These are phyloP conservation scores for Phytophthora constricta DNA, from an alignment of 352 stramenopile species.

Conservation along the genomic window DNA sequence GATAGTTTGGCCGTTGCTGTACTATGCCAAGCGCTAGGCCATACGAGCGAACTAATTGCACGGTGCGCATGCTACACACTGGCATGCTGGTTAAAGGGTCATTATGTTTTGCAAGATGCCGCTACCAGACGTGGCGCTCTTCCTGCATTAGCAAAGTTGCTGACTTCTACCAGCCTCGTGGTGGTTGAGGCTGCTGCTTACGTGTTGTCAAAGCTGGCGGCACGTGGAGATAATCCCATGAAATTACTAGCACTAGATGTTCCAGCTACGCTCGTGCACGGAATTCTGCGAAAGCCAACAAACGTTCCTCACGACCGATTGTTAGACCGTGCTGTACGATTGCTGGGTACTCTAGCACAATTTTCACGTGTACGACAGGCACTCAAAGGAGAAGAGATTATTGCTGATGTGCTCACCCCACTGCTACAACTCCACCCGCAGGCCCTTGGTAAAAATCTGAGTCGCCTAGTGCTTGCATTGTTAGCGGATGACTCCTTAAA, in stretches of 20 bases:
- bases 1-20: slow-evolving; percentile 66
- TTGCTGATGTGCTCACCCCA: slow-evolving; percentile 68
- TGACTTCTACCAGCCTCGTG: slow-evolving; percentile 63
- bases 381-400: slow-evolving; percentile 74
- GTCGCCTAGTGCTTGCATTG: slow-evolving; percentile 60
- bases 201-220: slow-evolving; percentile 66
- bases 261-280: slow-evolving; percentile 58
- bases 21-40: slow-evolving; percentile 55
- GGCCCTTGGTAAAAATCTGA: slow-evolving; percentile 67
- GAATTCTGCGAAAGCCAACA: slow-evolving; percentile 44
- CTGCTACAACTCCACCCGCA: slow-evolving; percentile 67
- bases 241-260: slow-evolving; percentile 73
- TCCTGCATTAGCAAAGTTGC: slow-evolving; percentile 58
- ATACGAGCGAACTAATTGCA: slow-evolving; percentile 75
- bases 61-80: slow-evolving; percentile 75
- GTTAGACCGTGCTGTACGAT: slow-evolving; percentile 63
- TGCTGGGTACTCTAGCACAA: slow-evolving; percentile 67
- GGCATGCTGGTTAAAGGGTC: slow-evolving; percentile 67
- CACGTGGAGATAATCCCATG: slow-evolving; percentile 66
- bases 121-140: slow-evolving; percentile 54
- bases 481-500: slow-evolving; percentile 79
- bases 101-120: slow-evolving; percentile 49
- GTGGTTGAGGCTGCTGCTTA: slow-evolving; percentile 73
- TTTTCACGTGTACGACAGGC: slow-evolving; percentile 63
- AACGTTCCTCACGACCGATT: slow-evolving; percentile 56